These are phyloP conservation scores for Biscogniauxia mediterranea DNA, from an alignment of 2,329 filamentous ascomycete species.

Conservation along the genomic window DNA sequence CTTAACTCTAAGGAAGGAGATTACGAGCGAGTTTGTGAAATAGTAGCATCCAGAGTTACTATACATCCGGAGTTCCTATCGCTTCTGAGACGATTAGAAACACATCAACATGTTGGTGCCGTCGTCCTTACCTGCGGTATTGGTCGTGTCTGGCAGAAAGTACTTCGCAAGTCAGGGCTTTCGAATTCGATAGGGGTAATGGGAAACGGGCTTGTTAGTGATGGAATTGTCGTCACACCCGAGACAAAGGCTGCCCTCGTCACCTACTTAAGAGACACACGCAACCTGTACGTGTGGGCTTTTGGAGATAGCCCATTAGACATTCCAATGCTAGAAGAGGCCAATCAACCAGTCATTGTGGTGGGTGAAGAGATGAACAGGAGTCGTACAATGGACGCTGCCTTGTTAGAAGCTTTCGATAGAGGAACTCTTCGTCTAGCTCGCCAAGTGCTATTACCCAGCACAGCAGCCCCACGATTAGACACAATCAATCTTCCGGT, in stretches of 20 bases:
- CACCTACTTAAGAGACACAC: constrained; percentile 32
- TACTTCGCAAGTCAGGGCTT: constrained; percentile 45
- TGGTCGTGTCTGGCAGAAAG: constrained; percentile 51
- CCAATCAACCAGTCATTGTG: constrained; percentile 54
- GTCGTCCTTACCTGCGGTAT: constrained; percentile 57
- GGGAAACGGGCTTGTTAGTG: constrained; percentile 46
- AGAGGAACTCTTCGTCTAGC: constrained; percentile 36
- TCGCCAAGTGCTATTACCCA: constrained; percentile 47
- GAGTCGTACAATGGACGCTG: constrained; percentile 52
- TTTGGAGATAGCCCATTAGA: constrained; percentile 63
- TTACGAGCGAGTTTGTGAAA: constrained; percentile 45
- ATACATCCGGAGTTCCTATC: constrained; percentile 48
- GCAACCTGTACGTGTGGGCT: constrained; percentile 46
- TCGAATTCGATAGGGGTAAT: constrained; percentile 46
- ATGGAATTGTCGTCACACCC: constrained; percentile 51
- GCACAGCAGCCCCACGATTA: constrained; percentile 39
- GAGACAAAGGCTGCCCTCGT: constrained; percentile 50
- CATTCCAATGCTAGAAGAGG: constrained; percentile 53
- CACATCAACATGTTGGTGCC: constrained; percentile 39
- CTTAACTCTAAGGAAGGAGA: constrained; percentile 26
- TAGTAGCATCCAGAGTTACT: constrained; percentile 39
- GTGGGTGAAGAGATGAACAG: constrained; percentile 46
- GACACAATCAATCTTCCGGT: constrained; percentile 42
- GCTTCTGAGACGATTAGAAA: constrained; percentile 38
- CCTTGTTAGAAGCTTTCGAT: constrained; percentile 42